Conservation (phyloP, 2,329 filamentous ascomycete species). For the Orbilia oligospora region DNA sequence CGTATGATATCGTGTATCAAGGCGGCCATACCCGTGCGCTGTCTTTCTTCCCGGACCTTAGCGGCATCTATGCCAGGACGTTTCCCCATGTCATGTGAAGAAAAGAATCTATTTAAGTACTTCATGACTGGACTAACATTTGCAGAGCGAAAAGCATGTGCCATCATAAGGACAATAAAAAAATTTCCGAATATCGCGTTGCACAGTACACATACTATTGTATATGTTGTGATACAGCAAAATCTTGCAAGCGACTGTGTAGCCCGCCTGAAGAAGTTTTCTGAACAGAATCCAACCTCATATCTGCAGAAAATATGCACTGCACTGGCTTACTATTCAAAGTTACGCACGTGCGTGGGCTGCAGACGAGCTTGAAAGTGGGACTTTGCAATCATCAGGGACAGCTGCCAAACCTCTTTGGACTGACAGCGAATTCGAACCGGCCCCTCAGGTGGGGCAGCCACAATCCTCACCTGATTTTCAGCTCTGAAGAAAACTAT, state of each 20-base stretch:
- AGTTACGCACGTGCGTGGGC: slow-evolving; percentile 56
- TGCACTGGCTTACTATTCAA: slow-evolving; percentile 54
- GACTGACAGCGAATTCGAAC: slow-evolving; percentile 4
- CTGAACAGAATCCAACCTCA: slow-evolving; percentile 24
- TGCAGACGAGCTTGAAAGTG: slow-evolving; percentile 23
- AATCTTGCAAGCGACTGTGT: background rate
- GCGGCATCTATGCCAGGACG: slow-evolving; percentile 1
- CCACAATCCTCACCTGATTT: slow-evolving; percentile 55
- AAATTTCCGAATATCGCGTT: background rate
- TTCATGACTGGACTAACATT: background rate
- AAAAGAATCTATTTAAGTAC: too few relatives aligned
- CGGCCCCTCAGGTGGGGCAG: slow-evolving; percentile 28
- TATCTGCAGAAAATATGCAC: slow-evolving; percentile 44
- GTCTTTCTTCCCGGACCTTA: slow-evolving; percentile 38
- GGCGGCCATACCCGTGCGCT: slow-evolving; percentile 34
- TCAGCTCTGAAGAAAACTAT: slow-evolving; percentile 41
- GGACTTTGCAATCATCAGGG: slow-evolving; percentile 22
- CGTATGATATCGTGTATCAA: slow-evolving; percentile 12
- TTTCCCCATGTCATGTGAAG: slow-evolving; percentile 1
- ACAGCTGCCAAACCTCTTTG: slow-evolving; percentile 44
- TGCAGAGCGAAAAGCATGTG: background rate
- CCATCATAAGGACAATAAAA: background rate
- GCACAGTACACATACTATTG: background rate
- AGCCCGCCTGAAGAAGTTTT: background rate
- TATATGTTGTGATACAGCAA: background rate